Conservation (phyloP, 2,329 filamentous ascomycete genomes). For the Claviceps pazoutovae region DNA sequence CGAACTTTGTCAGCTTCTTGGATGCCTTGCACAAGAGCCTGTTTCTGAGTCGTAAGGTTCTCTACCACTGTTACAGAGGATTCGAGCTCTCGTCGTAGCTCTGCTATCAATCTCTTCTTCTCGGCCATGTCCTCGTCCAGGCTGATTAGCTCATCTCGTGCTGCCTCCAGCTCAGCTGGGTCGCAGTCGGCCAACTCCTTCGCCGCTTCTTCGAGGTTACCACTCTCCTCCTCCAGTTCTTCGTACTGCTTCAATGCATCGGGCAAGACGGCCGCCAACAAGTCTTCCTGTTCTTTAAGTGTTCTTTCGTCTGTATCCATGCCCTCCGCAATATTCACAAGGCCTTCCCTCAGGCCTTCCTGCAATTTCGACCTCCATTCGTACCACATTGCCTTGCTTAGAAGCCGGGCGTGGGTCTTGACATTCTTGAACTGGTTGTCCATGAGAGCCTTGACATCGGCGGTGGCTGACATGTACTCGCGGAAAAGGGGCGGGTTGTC, state of each 20-base stretch:
- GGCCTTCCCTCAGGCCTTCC: slow-evolving; percentile 64
- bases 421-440: slow-evolving; percentile 97
- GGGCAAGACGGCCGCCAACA: slow-evolving; percentile 57
- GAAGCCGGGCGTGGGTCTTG: slow-evolving; percentile 77
- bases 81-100: slow-evolving; percentile 51
- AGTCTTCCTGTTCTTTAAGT: slow-evolving; percentile 52
- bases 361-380: slow-evolving; percentile 89
- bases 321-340: slow-evolving; percentile 60
- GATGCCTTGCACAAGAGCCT: slow-evolving; percentile 59
- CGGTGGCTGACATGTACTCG: slow-evolving; percentile 76
- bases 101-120: slow-evolving; percentile 53
- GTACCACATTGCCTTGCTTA: slow-evolving; percentile 97
- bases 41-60: slow-evolving; percentile 50
- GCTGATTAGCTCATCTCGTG: slow-evolving; percentile 52
- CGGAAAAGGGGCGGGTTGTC: slow-evolving; percentile 85
- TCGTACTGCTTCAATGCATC: slow-evolving; percentile 45
- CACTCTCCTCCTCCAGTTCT: slow-evolving; percentile 47
- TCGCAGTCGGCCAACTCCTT: slow-evolving; percentile 68
- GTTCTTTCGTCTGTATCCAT: slow-evolving; percentile 61
- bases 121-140: slow-evolving; percentile 55
- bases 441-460: slow-evolving; percentile 75
- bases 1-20: slow-evolving; percentile 67
- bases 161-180: slow-evolving; percentile 59
- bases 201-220: slow-evolving; percentile 56
- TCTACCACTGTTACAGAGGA: slow-evolving; percentile 53